Evolutionary conservation across 2,329 filamentous ascomycete genomes (phyloP), one percentile per base, ranked within the genome.

Genomic region (Nemania serpens): DNA sequence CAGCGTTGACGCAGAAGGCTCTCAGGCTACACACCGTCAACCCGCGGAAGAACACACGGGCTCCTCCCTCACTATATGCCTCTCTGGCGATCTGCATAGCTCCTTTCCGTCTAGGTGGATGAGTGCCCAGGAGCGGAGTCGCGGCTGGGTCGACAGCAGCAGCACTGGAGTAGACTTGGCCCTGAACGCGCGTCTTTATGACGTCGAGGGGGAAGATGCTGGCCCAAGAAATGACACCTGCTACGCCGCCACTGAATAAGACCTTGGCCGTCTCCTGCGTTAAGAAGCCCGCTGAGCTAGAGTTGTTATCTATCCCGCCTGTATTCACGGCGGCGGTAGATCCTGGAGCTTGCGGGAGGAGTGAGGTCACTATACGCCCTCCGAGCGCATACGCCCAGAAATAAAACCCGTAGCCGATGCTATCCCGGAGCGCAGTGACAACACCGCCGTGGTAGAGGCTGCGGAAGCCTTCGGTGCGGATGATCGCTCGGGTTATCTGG

Each of bases 331-430:
- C 20, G 3, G 45, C 3, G 2, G 29, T 9, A 9, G n/a, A 7
- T 17, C 10, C 39, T 12, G 17, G 3, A 3, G 10, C n/a, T n/a
- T 22, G 36, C 6, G 25, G 7, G 6, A 59, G 45, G 6, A 57
- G 17, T 6, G 58, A 47, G 12, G 33, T 52, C 39, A 61, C 45
- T 13, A 45, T 18, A 20, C 85, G 82, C 64, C 89, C 91, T 65
- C 82, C 86, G 60, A 93, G 78, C 75, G 96, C 91, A 72, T 97
- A 98, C 1, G 90, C 89, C 90, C 91, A 96, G 75, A 98, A 98
- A 73, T 97, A 98, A 75, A 97, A 97, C 0, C 93, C 94, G 76
- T 97, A 98, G n/a, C 94, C 94, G 57, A 97, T 84, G 59, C 89
- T 89, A 76, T 98, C 94, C 51, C 94, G 83, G 42, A 94, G 73